A percentile compares a stretch with the other conserved stretches of the same genome.
phyloP scores from a whole-genome alignment of 1,284 basidiomycete genomes.

The Fomitiporia mediterranea region DNA sequence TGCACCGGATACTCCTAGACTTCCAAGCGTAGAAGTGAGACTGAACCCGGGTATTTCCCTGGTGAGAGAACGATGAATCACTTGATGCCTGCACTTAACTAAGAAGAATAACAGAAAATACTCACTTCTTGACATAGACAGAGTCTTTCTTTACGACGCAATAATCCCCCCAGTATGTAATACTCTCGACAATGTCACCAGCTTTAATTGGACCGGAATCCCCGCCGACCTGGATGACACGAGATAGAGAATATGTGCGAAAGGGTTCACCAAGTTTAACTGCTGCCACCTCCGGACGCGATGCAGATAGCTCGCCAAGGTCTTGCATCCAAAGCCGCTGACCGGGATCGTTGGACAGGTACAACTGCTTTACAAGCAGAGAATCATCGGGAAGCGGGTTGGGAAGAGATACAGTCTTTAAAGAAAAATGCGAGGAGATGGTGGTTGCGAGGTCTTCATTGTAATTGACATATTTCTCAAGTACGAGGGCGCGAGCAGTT shows the following conservation, averaged over 20 bases:
- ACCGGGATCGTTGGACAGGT: slow-evolving; percentile 20
- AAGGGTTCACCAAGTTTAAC: slow-evolving; percentile 26
- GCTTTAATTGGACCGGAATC: slow-evolving; percentile 15
- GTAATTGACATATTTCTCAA: slow-evolving; percentile 13
- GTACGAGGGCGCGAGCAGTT: slow-evolving; percentile 1
- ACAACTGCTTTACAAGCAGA: slow-evolving; percentile 14
- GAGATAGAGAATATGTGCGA: slow-evolving; percentile 22
- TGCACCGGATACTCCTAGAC: slow-evolving; percentile 27
- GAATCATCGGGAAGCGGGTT: slow-evolving; percentile 13
- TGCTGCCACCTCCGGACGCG: slow-evolving; percentile 25
- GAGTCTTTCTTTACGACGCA: slow-evolving; percentile 23
- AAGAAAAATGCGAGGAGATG: slow-evolving; percentile 8
- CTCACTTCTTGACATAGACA: slow-evolving; percentile 4
- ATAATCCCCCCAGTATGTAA: slow-evolving; percentile 29
- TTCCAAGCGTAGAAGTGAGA: slow-evolving; percentile 25
- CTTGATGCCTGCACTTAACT: background rate
- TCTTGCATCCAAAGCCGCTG: slow-evolving; percentile 20
- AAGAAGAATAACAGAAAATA: background rate
- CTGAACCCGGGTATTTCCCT: slow-evolving; percentile 15
- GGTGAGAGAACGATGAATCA: background rate
- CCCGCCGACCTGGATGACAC: slow-evolving; percentile 25
- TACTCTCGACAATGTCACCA: slow-evolving; percentile 24
- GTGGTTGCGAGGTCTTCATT: slow-evolving; percentile 7
- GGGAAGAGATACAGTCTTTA: slow-evolving; percentile 14
- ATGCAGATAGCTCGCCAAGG: slow-evolving; percentile 3